These are phyloP conservation scores for Globisporangium megalacanthum DNA, from an alignment of 352 stramenopile genomes.

Conservation along the genomic window DNA sequence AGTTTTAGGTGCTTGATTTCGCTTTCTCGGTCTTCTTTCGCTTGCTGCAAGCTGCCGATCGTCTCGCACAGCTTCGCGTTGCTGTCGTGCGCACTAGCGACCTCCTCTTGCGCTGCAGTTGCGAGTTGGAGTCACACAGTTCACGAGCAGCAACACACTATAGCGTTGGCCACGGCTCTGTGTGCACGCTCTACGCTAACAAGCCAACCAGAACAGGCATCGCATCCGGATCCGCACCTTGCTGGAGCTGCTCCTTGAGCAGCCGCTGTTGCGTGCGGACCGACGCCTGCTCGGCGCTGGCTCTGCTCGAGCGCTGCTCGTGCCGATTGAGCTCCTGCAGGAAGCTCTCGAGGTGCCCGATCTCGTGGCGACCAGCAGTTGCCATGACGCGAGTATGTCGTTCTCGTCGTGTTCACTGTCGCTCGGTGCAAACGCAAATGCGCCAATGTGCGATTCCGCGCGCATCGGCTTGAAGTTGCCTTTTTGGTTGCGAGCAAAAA, in stretches of 20 bases:
- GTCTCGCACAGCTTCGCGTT: slow-evolving; percentile 53
- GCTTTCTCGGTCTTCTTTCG: slow-evolving; percentile 33
- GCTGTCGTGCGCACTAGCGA: slow-evolving; percentile 31
- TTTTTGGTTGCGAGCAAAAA: too few relatives aligned
- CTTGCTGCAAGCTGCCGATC: slow-evolving; percentile 49
- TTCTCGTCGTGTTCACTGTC: not conserved
- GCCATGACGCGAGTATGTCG: not conserved
- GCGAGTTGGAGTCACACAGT: not conserved
- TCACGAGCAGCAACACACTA: not conserved
- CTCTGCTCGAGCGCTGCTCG: slow-evolving; percentile 36
- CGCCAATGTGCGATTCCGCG: too few relatives aligned
- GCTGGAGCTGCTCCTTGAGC: slow-evolving; percentile 46
- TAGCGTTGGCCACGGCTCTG: not conserved
- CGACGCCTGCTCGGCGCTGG: slow-evolving; percentile 43
- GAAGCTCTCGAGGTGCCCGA: slow-evolving; percentile 48
- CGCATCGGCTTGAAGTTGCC: too few relatives aligned
- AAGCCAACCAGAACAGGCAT: too few relatives aligned
- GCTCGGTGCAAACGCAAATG: too few relatives aligned
- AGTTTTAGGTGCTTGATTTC: slow-evolving; percentile 38
- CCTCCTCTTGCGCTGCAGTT: slow-evolving; percentile 45
- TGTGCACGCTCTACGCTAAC: not conserved
- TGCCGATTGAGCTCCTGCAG: slow-evolving; percentile 45
- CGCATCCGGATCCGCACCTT: slow-evolving; percentile 21
- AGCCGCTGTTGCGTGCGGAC: slow-evolving; percentile 39
- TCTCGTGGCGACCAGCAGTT: slow-evolving; percentile 11